phyloP scores from a whole-genome alignment of 2,329 filamentous ascomycete species.

The Aphanoascus verrucosus region DNA sequence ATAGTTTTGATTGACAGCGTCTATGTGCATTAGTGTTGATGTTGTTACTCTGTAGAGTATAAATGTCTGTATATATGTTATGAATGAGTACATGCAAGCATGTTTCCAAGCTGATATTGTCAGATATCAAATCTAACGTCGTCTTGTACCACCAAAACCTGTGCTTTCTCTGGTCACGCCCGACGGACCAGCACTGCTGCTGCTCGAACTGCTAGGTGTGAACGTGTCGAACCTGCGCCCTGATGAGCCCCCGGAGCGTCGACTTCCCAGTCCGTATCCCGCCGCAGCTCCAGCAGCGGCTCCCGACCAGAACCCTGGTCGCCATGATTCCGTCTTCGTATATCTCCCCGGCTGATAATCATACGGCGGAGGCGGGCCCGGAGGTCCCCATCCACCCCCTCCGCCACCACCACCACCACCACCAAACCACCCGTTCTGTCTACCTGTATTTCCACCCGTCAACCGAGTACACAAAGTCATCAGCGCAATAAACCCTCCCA shows the following conservation, averaged over 20 bases:
- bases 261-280: constrained; percentile 33
- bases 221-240: background rate
- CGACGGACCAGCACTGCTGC: constrained; percentile 11
- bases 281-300: constrained; percentile 33
- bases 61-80: background rate
- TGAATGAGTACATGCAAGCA: background rate
- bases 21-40: too few species aligned
- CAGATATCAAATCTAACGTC: background rate
- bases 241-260: constrained; percentile 8
- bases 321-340: constrained; percentile 26
- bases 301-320: constrained; percentile 40
- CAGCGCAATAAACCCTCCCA: constrained; percentile 21
- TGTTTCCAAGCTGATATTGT: background rate
- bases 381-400: constrained; percentile 16
- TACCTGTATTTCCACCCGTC: constrained; percentile 45
- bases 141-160: constrained; percentile 15
- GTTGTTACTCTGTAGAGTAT: background rate
- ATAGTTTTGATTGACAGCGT: background rate
- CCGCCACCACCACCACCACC: constrained; percentile 16
- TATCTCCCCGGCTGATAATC: constrained; percentile 29
- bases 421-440: constrained; percentile 24
- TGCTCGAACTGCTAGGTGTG: constrained; percentile 4
- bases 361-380: constrained; percentile 30
- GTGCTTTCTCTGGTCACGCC: constrained; percentile 13
- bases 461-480: constrained; percentile 13